Evolutionary conservation across 2,329 filamentous ascomycete genomes (phyloP).

Genomic region (Sporothrix phasma): DNA sequence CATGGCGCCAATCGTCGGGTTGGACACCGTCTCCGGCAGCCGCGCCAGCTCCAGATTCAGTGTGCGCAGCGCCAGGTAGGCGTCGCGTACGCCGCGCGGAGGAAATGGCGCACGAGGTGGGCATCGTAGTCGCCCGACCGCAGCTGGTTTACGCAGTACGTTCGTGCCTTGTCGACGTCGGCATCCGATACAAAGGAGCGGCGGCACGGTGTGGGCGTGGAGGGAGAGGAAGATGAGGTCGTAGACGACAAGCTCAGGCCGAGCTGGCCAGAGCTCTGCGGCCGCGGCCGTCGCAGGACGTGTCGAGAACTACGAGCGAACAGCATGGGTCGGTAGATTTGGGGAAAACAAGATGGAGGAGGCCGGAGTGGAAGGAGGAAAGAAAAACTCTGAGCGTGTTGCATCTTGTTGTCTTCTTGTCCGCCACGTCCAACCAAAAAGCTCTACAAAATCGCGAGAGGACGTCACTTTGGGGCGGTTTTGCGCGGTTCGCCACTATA

Average conservation of each 20-base stretch:
- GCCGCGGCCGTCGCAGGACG: background rate
- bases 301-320: background rate
- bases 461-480: background rate
- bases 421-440: background rate
- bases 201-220: conserved; percentile 10
- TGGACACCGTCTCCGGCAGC: conserved; percentile 82
- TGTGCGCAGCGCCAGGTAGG: conserved; percentile 81
- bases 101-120: conserved; percentile 74
- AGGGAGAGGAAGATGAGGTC: background rate
- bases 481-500: background rate
- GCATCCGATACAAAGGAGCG: conserved; percentile 40
- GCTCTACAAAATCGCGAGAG: background rate
- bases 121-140: conserved; percentile 72
- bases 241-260: background rate
- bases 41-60: conserved; percentile 88
- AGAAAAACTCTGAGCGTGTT: background rate
- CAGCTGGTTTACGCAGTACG: conserved; percentile 45
- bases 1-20: conserved; percentile 74
- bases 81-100: conserved; percentile 62
- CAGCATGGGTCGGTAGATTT: background rate
- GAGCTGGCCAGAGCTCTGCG: background rate
- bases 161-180: conserved; percentile 43
- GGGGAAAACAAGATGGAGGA: background rate
- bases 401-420: background rate
- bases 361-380: background rate